These are phyloP conservation scores for Hymenoscyphus occultus DNA, from an alignment of 2,329 filamentous ascomycete genomes.

Conservation along the genomic window DNA sequence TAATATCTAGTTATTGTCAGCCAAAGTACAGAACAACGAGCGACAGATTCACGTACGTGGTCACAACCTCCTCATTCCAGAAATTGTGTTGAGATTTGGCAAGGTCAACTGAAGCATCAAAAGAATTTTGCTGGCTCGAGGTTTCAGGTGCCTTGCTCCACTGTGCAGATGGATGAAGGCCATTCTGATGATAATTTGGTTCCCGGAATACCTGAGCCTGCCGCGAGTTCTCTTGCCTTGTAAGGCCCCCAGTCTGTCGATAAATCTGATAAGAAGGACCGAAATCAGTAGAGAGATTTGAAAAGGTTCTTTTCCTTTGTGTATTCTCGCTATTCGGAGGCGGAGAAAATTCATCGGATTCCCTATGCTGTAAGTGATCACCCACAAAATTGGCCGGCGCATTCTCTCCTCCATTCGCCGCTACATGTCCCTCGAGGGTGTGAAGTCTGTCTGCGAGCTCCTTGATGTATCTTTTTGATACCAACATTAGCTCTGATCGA, in stretches of 20 bases:
- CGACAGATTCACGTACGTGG: constrained; percentile 36
- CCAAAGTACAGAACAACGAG: neutral
- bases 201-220: constrained; percentile 26
- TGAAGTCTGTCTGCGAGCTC: constrained; percentile 83
- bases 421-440: constrained; percentile 65
- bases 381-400: constrained; percentile 39
- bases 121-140: constrained; percentile 25
- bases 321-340: constrained; percentile 41
- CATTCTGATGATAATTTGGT: constrained; percentile 34
- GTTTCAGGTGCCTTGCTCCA: constrained; percentile 35
- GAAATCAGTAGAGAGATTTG: constrained; percentile 45
- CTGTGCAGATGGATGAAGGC: constrained; percentile 31
- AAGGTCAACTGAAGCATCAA: constrained; percentile 30
- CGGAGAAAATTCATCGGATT: constrained; percentile 52
- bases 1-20: constrained; percentile 54
- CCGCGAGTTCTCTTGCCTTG: constrained; percentile 26
- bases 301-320: constrained; percentile 47
- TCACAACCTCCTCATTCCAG: constrained; percentile 45
- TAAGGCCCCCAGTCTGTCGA: constrained; percentile 27
- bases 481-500: constrained; percentile 9
- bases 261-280: constrained; percentile 41
- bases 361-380: constrained; percentile 33
- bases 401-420: constrained; percentile 58
- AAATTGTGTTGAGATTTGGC: constrained; percentile 36
- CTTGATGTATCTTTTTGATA: constrained; percentile 70